Conservation (phyloP, 495 filamentous ascomycete species). For the Tuber indicum region DNA sequence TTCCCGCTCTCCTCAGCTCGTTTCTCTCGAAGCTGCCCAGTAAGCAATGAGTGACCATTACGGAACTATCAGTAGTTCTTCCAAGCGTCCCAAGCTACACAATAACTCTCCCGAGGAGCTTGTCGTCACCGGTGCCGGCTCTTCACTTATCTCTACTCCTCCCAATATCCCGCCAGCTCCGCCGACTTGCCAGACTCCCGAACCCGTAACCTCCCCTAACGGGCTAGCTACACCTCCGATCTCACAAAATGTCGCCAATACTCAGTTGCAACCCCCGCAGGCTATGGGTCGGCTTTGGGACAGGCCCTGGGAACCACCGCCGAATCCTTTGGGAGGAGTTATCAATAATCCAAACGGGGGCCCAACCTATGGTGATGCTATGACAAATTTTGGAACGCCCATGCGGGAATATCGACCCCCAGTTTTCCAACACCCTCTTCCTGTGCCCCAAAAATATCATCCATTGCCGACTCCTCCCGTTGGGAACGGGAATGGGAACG, state of each 20-base stretch:
- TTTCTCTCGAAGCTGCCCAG: neutral
- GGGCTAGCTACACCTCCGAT: neutral
- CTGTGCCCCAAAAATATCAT: neutral
- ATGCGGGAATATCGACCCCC: neutral
- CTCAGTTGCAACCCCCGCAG: neutral
- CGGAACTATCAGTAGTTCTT: slow-evolving; percentile 30
- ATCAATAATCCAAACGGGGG: neutral
- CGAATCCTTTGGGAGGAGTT: neutral
- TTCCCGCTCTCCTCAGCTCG: neutral
- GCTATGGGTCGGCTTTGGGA: neutral
- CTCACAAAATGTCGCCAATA: neutral
- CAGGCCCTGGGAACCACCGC: neutral
- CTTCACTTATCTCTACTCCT: neutral
- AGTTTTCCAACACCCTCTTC: neutral
- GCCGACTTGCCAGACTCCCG: slow-evolving; percentile 13
- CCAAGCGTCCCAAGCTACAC: slow-evolving; percentile 30
- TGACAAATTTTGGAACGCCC: neutral
- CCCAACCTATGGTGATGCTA: neutral
- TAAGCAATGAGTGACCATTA: slow-evolving; percentile 27
- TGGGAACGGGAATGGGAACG: neutral
- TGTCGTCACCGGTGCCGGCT: neutral
- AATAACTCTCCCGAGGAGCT: neutral
- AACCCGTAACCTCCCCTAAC: neutral
- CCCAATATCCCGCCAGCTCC: neutral
- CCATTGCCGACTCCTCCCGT: neutral